These are phyloP conservation scores for Sporothrix phasma DNA, from an alignment of 2,329 filamentous ascomycete genomes.

Conservation along the genomic window DNA sequence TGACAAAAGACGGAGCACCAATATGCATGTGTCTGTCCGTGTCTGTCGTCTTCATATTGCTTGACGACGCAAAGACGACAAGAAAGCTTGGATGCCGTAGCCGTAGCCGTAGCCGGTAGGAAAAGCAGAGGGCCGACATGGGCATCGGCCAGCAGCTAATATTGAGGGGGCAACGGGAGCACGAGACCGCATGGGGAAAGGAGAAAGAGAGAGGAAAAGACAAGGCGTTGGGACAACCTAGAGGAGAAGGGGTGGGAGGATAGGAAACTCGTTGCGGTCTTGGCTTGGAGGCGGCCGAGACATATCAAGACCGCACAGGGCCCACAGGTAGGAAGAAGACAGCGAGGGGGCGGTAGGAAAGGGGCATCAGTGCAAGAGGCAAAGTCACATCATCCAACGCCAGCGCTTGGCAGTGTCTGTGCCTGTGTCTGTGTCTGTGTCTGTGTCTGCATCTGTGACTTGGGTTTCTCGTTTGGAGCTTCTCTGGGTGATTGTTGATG, in stretches of 20 bases:
- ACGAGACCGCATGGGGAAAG: not conserved
- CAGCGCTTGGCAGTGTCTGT: not conserved
- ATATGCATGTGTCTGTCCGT: no score
- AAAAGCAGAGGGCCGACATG: not conserved
- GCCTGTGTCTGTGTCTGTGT: not conserved
- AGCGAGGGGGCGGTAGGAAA: not conserved
- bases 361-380: not conserved
- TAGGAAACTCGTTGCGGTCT: not conserved
- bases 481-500: not conserved
- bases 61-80: not conserved
- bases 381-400: conserved; percentile 3
- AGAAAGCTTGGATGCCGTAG: not conserved
- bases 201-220: not conserved
- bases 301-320: not conserved
- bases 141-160: not conserved
- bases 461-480: not conserved
- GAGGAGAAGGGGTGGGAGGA: not conserved
- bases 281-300: not conserved
- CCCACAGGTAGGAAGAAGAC: not conserved
- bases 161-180: not conserved
- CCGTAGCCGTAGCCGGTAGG: not conserved
- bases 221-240: no score
- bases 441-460: not conserved
- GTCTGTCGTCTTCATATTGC: no score
- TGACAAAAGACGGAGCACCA: no score